A percentile compares a stretch with the other conserved stretches of the same genome.
These are phyloP conservation scores for Ilyonectria destructans DNA, from an alignment of 2,329 filamentous ascomycete species.

Conservation along the genomic window DNA sequence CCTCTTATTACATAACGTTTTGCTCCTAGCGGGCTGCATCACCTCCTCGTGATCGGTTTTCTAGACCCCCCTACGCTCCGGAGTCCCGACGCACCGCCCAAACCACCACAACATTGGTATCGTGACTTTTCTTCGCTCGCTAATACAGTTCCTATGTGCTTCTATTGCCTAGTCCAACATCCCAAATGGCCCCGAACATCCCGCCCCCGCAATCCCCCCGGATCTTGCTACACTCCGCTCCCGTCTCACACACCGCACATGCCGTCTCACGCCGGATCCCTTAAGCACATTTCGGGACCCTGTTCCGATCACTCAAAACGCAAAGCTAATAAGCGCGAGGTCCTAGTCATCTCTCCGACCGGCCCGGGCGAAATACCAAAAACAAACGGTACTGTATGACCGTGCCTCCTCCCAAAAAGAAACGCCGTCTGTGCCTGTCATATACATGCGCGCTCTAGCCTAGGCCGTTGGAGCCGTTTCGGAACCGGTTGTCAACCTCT, in stretches of 20 bases:
- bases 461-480: slow-evolving; percentile 33
- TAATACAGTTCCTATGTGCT: slow-evolving; percentile 18
- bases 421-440: slow-evolving; percentile 44
- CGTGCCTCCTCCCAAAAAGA: slow-evolving; percentile 35
- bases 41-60: slow-evolving; percentile 34
- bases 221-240: background rate
- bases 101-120: slow-evolving; percentile 39
- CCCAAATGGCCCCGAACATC: slow-evolving; percentile 10
- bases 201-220: slow-evolving; percentile 15
- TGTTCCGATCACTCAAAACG: slow-evolving; percentile 5
- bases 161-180: slow-evolving; percentile 25
- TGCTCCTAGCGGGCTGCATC: slow-evolving; percentile 45
- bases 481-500: slow-evolving; percentile 34
- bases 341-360: slow-evolving; percentile 11
- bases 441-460: slow-evolving; percentile 40
- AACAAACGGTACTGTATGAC: slow-evolving; percentile 38
- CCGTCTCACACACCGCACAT: slow-evolving; percentile 3
- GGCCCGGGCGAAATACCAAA: slow-evolving; percentile 24
- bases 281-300: slow-evolving; percentile 8
- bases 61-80: slow-evolving; percentile 15
- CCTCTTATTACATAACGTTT: slow-evolving; percentile 46
- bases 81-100: slow-evolving; percentile 22
- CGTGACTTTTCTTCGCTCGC: slow-evolving; percentile 43
- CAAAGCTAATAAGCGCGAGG: slow-evolving; percentile 6
- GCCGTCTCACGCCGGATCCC: slow-evolving; percentile 19